Percentiles rank a stretch among this genome's conserved stretches.
Evolutionary conservation across 2,329 filamentous ascomycete species (phyloP).

Genomic region (Apiospora kogelbergensis): DNA sequence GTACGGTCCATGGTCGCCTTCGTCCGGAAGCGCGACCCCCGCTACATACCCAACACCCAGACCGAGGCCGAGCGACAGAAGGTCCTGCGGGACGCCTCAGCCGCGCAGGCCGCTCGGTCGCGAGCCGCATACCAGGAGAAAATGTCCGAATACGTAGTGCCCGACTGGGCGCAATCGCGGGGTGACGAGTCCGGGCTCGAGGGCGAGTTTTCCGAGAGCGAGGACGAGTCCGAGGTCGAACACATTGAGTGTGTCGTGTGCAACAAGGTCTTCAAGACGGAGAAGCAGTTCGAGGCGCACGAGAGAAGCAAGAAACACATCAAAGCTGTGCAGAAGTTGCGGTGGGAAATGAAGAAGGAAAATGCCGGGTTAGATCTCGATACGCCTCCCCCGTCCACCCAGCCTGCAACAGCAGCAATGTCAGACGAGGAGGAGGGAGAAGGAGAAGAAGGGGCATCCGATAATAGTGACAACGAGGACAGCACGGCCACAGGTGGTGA

Average conservation of each 20-base stretch:
- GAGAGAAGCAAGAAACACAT: conserved; percentile 96
- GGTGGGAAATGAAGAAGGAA: conserved; percentile 80
- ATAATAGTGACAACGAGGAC: conserved; percentile 3
- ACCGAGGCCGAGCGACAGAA: conserved; percentile 80
- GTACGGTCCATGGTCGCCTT: conserved; percentile 85
- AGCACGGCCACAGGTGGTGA: neutral
- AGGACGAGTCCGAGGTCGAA: conserved; percentile 56
- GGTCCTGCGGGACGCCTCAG: conserved; percentile 72
- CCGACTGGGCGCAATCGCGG: conserved; percentile 72
- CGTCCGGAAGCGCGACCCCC: conserved; percentile 85
- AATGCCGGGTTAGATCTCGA: conserved; percentile 52
- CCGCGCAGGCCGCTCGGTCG: conserved; percentile 80
- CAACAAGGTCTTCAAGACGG: conserved; percentile 80
- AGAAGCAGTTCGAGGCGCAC: conserved; percentile 87
- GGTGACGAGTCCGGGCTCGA: conserved; percentile 49
- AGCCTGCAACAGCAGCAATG: conserved; percentile 5
- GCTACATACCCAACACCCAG: conserved; percentile 75
- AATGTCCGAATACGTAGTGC: conserved; percentile 60
- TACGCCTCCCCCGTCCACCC: neutral
- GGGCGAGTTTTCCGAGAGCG: conserved; percentile 59
- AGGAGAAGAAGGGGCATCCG: conserved; percentile 11
- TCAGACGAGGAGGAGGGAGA: conserved; percentile 13
- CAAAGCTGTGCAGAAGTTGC: conserved; percentile 80
- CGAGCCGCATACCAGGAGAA: conserved; percentile 80
- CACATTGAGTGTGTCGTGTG: conserved; percentile 76